Percentiles rank a stretch among this genome's conserved stretches.
phyloP scores from a whole-genome alignment of 441 rosid genomes.

The Corymbia citriodora region DNA sequence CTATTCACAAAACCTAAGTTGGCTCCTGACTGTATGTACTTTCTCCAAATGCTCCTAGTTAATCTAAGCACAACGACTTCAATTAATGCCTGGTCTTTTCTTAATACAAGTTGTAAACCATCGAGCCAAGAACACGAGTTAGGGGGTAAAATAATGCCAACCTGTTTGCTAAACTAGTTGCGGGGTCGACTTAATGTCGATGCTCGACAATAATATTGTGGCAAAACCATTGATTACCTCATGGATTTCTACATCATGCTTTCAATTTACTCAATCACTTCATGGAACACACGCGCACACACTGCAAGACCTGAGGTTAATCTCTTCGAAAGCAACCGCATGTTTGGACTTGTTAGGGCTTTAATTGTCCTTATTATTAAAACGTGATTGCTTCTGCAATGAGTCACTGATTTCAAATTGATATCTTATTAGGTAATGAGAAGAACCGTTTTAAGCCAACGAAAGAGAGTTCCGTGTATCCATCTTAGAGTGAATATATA shows the following conservation, averaged over 20 bases:
- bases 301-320: neutral
- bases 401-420: neutral
- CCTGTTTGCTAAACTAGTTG: neutral
- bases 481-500: neutral
- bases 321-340: constrained; percentile 18
- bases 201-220: neutral
- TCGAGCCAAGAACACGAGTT: neutral
- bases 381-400: neutral
- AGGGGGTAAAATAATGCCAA: neutral
- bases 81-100: neutral
- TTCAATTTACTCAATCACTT: constrained; percentile 1
- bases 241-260: neutral
- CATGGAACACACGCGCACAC: neutral
- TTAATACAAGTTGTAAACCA: neutral
- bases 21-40: neutral
- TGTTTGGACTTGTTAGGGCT: neutral
- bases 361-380: neutral
- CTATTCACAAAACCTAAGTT: neutral
- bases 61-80: neutral
- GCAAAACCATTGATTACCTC: neutral
- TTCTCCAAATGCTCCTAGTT: neutral
- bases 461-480: neutral
- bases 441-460: neutral
- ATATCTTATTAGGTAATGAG: neutral
- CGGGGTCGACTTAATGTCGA: neutral